These are phyloP conservation scores for Coemansia sp. DNA, from an alignment of 192 early-diverging fungal species.

Conservation along the genomic window DNA sequence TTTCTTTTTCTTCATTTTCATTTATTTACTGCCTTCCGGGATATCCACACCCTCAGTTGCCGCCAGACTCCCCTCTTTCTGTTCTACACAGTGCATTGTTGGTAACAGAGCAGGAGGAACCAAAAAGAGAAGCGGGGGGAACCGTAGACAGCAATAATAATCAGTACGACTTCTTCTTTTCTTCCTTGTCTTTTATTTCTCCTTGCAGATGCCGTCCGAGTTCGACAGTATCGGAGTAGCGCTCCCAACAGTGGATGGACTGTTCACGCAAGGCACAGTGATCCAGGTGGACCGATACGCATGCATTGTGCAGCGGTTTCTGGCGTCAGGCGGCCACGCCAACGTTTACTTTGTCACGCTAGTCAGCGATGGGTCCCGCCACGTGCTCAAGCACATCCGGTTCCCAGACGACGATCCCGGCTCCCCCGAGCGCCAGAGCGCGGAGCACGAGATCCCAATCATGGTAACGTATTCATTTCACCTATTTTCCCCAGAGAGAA, in stretches of 20 bases:
- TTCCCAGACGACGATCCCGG: constrained; percentile 55
- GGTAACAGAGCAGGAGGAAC: too few relatives aligned
- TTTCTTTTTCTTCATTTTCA: too few relatives aligned
- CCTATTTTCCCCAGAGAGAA: background rate
- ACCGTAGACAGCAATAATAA: too few relatives aligned
- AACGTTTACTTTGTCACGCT: constrained; percentile 83
- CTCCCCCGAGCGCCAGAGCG: constrained; percentile 63
- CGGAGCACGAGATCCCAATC: constrained; percentile 73
- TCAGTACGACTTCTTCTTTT: too few relatives aligned
- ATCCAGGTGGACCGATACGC: constrained; percentile 41
- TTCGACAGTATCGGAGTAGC: constrained; percentile 8
- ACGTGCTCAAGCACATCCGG: constrained; percentile 78
- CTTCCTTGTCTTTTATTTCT: too few relatives aligned
- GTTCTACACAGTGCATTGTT: too few relatives aligned
- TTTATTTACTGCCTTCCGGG: too few relatives aligned
- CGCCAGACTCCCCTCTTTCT: too few relatives aligned
- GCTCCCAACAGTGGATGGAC: constrained; percentile 11
- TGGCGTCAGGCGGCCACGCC: constrained; percentile 72
- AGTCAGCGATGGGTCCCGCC: constrained; percentile 53
- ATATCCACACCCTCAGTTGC: too few relatives aligned
- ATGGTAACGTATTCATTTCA: constrained; percentile 55
- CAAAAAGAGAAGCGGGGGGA: too few relatives aligned
- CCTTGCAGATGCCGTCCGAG: constrained; percentile 8
- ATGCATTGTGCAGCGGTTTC: constrained; percentile 47
- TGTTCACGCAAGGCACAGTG: constrained; percentile 41